phyloP scores from a whole-genome alignment of 208 protist genomes.

The Leishmania mexicana region DNA sequence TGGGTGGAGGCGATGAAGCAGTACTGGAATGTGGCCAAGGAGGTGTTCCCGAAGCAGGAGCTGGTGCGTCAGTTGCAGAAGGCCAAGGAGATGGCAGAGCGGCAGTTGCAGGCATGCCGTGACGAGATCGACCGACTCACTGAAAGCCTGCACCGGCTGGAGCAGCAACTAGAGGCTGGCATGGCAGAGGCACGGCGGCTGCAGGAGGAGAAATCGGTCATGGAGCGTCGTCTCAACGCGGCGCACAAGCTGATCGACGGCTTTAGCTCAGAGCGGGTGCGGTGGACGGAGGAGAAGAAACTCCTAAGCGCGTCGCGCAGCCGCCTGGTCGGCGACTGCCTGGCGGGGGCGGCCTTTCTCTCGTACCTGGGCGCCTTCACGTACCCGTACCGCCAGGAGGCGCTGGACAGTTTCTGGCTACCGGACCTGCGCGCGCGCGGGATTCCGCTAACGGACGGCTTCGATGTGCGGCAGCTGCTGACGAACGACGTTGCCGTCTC shows the following conservation, averaged over 20 bases:
- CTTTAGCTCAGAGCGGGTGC: conserved; percentile 96
- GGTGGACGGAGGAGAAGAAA: conserved; percentile 96
- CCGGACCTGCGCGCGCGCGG: conserved; percentile 82
- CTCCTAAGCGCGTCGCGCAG: conserved; percentile 83
- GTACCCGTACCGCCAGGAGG: conserved; percentile 95
- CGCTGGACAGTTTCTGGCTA: conserved; percentile 93
- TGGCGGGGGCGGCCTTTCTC: conserved; percentile 97
- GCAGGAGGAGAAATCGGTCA: conserved; percentile 92
- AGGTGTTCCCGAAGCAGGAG: conserved; percentile 97
- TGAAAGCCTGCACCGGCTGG: conserved; percentile 88
- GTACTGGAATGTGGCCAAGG: conserved; percentile 98
- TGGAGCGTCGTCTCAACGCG: conserved; percentile 95
- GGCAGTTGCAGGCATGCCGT: conserved; percentile 77
- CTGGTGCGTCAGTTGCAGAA: conserved; percentile 94
- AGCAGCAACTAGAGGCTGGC: conserved; percentile 91
- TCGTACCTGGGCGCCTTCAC: conserved; percentile 98
- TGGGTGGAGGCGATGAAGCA: conserved; percentile 98
- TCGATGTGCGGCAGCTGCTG: conserved; percentile 93
- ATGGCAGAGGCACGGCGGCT: conserved; percentile 93
- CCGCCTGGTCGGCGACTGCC: conserved; percentile 97
- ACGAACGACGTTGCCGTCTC: conserved; percentile 97
- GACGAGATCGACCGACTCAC: conserved; percentile 94
- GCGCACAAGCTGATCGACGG: conserved; percentile 97
- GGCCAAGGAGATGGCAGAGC: conserved; percentile 90
- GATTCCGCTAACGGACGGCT: conserved; percentile 93